A percentile compares a stretch with the other conserved stretches of the same genome.
phyloP scores from a whole-genome alignment of 306 rosid genomes.

The Malus orientalis region DNA sequence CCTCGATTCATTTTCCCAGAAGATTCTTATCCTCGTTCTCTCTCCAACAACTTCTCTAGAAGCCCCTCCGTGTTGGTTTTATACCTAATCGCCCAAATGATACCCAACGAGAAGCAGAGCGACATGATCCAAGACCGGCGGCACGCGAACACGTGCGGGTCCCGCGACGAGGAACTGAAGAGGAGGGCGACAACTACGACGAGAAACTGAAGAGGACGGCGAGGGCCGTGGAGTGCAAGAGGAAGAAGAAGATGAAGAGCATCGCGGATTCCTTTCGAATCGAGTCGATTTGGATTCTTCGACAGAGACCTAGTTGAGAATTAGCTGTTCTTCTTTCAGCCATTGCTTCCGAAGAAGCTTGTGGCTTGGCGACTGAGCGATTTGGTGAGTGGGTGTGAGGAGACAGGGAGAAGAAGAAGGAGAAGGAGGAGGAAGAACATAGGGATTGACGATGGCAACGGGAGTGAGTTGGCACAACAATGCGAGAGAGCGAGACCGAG shows the following conservation, averaged over 20 bases:
- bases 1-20: slow-evolving; percentile 66
- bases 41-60: slow-evolving; percentile 57
- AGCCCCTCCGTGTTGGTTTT: slow-evolving; percentile 70
- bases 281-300: too few relatives aligned
- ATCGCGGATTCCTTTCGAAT: too few relatives aligned
- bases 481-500: too few relatives aligned
- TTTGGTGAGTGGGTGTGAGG: slow-evolving; percentile 76
- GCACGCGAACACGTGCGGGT: slow-evolving; percentile 27
- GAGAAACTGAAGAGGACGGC: too few relatives aligned
- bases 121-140: slow-evolving; percentile 59
- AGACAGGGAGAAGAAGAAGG: too few relatives aligned
- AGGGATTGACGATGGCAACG: too few relatives aligned
- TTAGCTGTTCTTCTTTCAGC: slow-evolving; percentile 86
- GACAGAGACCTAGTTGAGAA: slow-evolving; percentile 39
- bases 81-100: slow-evolving; percentile 80
- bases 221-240: too few relatives aligned
- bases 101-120: slow-evolving; percentile 53
- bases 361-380: slow-evolving; percentile 85
- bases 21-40: slow-evolving; percentile 73
- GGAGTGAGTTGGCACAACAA: too few relatives aligned
- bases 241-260: too few relatives aligned
- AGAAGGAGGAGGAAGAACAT: too few relatives aligned
- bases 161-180: slow-evolving; percentile 39
- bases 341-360: slow-evolving; percentile 89
- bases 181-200: slow-evolving; percentile 34